Base-by-base conservation (phyloP, 2,329 filamentous ascomycete genomes). In the Claviceps sorghi region DNA sequence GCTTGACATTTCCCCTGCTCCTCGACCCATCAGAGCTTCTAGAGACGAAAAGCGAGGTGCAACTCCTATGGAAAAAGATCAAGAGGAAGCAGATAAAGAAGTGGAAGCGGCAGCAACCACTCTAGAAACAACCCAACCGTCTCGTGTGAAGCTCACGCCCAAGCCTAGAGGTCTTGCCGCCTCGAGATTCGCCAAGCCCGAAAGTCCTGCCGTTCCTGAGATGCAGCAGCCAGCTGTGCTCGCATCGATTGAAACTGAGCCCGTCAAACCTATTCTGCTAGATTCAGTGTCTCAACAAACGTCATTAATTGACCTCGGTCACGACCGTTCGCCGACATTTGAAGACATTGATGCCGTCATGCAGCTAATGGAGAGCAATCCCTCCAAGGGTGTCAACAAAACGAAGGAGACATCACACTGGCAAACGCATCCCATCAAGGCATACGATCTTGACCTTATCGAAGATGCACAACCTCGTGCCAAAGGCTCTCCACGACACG, bases 271-370 rank as follows among this genome's bases (percentile, higher is more conserved):
- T 10, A 40, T 43, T 26, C 32, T 48, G 48, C 42, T 40, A 26
- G 48, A 53, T 13, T 26, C 22, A 7, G 19, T 26, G 17, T 46
- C 41, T 21, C 46, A 44, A 19, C 3, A 46, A 19, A 21, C 29
- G 19, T 40, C 40, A 21, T 42, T 32, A 10, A 43, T 49, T 22
- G 50, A 54, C 19, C 26, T 51, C 21, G 38, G 54, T 17, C 49
- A 59, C 4, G 61, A 62, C 7, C 60, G 61, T 21, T 72, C 73
- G 56, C 74, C 71, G 7, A 79, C 83, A 0, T 87, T 87, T 59
- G 84, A 91, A 58, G 89, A 96, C 63, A 90, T 96, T 61, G 90
- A 96, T 70, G 88, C 85, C 45, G 82, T 96, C 50, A 95, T 97
- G 88, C 80, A 84, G 57, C 84, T 93, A 55, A 77, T 96, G 60